phyloP scores from a whole-genome alignment of 176 grass and related monocot genomes.

The Rhynchospora tenuis region DNA sequence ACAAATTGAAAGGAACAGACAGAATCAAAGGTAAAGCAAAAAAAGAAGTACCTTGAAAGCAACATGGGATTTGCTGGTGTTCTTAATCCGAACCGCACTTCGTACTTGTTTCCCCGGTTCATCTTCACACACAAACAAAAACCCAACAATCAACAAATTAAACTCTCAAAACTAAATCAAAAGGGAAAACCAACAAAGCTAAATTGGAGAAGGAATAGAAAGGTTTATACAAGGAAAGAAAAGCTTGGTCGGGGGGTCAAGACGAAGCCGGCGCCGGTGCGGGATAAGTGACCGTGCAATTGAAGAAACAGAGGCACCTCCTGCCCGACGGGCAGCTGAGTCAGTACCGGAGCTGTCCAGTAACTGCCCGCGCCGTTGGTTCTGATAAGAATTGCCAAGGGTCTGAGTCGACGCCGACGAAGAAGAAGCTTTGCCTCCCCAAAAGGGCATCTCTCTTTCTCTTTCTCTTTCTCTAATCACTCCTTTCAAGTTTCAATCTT shows the following conservation, averaged over 20 bases:
- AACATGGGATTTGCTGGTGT: conserved; percentile 93
- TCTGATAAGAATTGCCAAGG: conserved; percentile 1
- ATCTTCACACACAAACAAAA: conserved; percentile 45
- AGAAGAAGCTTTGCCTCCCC: conserved; percentile 9
- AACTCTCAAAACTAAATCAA: background rate
- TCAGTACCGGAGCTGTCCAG: background rate
- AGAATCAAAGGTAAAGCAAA: background rate
- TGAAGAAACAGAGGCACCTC: conserved; percentile 17
- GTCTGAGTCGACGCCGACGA: conserved; percentile 2
- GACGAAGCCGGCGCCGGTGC: conserved; percentile 71
- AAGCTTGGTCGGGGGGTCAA: conserved; percentile 79
- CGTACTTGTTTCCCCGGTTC: conserved; percentile 87
- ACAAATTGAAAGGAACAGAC: background rate
- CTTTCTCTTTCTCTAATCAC: background rate
- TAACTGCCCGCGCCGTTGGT: conserved; percentile 12
- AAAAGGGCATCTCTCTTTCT: conserved; percentile 15
- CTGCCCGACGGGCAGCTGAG: background rate
- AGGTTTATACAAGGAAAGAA: conserved; percentile 76
- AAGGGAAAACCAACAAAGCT: background rate
- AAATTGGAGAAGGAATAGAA: background rate
- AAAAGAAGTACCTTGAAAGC: conserved; percentile 69
- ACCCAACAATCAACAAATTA: conserved; percentile 12
- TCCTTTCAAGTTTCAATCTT: background rate
- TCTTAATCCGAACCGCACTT: conserved; percentile 93
- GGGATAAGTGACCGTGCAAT: conserved; percentile 76